Percentiles rank a stretch among this genome's conserved stretches.
Conservation (phyloP, 768 basidiomycete genomes). For the Fomitopsis serialis region DNA sequence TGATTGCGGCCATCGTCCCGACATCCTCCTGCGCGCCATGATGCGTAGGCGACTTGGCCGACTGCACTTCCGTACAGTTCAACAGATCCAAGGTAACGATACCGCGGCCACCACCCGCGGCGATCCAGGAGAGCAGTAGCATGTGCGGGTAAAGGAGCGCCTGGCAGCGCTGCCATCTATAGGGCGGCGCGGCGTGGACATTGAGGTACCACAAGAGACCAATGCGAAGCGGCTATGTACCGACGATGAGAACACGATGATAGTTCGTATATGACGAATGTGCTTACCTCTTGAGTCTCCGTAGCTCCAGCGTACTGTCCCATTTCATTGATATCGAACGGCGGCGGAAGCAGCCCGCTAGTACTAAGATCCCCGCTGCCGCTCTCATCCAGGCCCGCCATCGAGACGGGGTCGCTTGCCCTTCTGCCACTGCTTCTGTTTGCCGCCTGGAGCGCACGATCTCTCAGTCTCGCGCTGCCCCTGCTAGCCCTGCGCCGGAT, state of each 20-base stretch:
- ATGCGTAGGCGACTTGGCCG: constrained; percentile 76
- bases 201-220: constrained; percentile 91
- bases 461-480: constrained; percentile 23
- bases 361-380: constrained; percentile 23
- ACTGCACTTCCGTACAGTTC: constrained; percentile 83
- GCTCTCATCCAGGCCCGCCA: constrained; percentile 21
- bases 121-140: constrained; percentile 83
- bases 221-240: constrained; percentile 73
- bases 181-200: constrained; percentile 78
- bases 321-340: constrained; percentile 43
- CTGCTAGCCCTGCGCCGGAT: constrained; percentile 39
- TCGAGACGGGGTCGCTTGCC: neutral
- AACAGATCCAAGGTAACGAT: constrained; percentile 83
- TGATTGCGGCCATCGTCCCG: constrained; percentile 74
- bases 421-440: neutral
- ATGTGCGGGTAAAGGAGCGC: constrained; percentile 80
- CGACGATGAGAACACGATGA: neutral
- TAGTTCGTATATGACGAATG: neutral
- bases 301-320: constrained; percentile 35
- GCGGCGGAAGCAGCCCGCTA: constrained; percentile 34
- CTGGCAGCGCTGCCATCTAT: constrained; percentile 77
- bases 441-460: constrained; percentile 7
- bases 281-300: constrained; percentile 39
- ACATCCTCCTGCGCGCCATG: constrained; percentile 81
- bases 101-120: constrained; percentile 76